phyloP scores from a whole-genome alignment of 306 rosid genomes.

The Medicago arabica region DNA sequence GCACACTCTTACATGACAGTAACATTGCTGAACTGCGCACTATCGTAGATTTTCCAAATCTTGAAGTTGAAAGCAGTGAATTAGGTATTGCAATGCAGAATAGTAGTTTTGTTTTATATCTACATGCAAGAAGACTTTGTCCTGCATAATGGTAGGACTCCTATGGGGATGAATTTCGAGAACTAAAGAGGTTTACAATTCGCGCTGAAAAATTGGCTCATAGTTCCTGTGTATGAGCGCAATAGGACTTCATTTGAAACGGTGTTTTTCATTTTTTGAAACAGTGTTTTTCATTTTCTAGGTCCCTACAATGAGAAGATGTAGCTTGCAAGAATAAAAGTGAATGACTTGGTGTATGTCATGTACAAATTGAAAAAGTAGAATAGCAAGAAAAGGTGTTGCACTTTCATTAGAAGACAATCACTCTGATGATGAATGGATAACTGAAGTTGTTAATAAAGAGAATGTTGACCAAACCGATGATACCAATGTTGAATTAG shows the following conservation, averaged over 20 bases:
- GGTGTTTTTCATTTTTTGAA: conserved; percentile 1
- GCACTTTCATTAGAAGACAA: neutral
- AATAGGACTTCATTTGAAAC: conserved; percentile 11
- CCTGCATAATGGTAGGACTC: neutral
- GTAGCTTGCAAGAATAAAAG: neutral
- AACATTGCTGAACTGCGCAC: conserved; percentile 7
- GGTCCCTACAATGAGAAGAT: conserved; percentile 7
- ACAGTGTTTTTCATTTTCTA: neutral
- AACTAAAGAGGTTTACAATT: neutral
- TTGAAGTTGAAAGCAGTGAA: conserved; percentile 12
- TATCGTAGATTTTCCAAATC: conserved; percentile 4
- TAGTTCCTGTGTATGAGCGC: neutral
- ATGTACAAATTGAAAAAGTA: neutral
- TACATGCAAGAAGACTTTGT: neutral
- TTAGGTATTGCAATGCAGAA: conserved; percentile 8
- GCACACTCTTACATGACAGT: neutral
- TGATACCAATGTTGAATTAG: neutral
- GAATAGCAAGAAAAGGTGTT: conserved; percentile 14
- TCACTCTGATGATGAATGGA: conserved; percentile 4
- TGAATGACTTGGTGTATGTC: neutral
- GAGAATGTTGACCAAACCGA: neutral
- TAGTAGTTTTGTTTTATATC: neutral
- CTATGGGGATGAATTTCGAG: neutral
- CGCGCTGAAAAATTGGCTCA: neutral
- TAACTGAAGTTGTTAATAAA: neutral